Percentiles rank a stretch among this genome's conserved stretches.
Evolutionary conservation across 2,329 filamentous ascomycete genomes (phyloP).

Genomic region (Didymella pinodella): DNA sequence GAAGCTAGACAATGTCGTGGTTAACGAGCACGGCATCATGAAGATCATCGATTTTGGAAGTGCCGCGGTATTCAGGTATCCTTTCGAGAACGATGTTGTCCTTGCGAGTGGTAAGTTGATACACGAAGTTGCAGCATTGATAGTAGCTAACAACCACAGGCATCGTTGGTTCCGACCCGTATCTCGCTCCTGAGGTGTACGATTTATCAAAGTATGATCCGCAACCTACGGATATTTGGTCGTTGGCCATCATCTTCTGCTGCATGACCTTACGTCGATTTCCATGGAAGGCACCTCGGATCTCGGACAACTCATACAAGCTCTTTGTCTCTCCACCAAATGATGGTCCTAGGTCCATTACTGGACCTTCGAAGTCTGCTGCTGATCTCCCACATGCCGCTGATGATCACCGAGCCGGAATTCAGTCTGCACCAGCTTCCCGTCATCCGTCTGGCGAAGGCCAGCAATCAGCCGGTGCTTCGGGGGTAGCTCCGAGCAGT

Average conservation of each 20-base stretch:
- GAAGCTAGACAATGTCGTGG: conserved; percentile 97
- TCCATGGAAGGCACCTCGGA: conserved; percentile 93
- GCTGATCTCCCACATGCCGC: conserved; percentile 50
- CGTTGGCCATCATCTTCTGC: conserved; percentile 96
- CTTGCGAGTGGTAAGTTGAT: conserved; percentile 74
- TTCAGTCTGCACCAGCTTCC: conserved; percentile 53
- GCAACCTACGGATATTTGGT: conserved; percentile 95
- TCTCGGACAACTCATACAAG: conserved; percentile 93
- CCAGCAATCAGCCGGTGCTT: conserved; percentile 26
- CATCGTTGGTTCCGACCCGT: conserved; percentile 89
- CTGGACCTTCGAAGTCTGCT: conserved; percentile 43
- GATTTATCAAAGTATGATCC: conserved; percentile 93
- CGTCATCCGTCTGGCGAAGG: conserved; percentile 46
- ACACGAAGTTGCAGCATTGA: background rate
- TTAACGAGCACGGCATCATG: conserved; percentile 96
- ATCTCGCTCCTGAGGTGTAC: conserved; percentile 95
- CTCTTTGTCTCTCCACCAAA: conserved; percentile 88
- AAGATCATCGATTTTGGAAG: conserved; percentile 99
- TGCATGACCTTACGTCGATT: conserved; percentile 97
- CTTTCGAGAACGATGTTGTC: conserved; percentile 89
- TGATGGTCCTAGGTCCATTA: conserved; percentile 46
- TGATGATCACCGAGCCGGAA: conserved; percentile 36
- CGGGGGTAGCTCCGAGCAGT: conserved; percentile 31
- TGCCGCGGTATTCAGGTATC: conserved; percentile 95
- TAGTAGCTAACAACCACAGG: conserved; percentile 56